Evolutionary conservation across 192 early-diverging fungal genomes (phyloP).

Genomic region (Chytriomyces sp.): DNA sequence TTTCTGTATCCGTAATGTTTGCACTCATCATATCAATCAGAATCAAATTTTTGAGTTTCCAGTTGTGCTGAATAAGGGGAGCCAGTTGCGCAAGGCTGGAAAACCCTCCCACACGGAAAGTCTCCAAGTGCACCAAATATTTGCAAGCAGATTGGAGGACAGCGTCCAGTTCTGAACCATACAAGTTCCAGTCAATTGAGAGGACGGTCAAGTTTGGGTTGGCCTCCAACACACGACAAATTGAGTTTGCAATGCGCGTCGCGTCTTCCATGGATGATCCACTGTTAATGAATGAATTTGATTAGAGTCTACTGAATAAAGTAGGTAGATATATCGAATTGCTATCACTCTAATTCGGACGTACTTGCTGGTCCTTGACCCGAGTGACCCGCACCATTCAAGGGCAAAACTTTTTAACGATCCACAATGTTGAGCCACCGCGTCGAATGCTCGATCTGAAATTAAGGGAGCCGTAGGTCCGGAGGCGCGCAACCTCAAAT

Average conservation of each 20-base stretch:
- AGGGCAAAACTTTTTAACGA: slow-evolving; percentile 21
- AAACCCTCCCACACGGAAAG: slow-evolving; percentile 19
- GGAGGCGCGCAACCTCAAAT: slow-evolving; percentile 10
- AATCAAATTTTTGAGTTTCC: neutral
- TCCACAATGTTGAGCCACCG: neutral
- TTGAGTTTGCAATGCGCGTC: neutral
- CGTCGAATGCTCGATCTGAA: slow-evolving; percentile 21
- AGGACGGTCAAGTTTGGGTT: slow-evolving; percentile 16
- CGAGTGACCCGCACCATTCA: slow-evolving; percentile 11
- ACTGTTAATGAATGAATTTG: neutral
- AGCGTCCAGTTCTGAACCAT: neutral
- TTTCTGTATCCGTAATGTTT: neutral
- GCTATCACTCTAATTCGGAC: too few species aligned
- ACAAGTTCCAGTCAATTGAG: slow-evolving; percentile 26
- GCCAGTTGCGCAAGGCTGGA: neutral
- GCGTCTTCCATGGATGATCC: neutral
- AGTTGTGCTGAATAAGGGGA: slow-evolving; percentile 10
- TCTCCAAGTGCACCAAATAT: neutral
- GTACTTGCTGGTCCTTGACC: neutral
- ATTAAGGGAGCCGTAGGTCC: neutral
- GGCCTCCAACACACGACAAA: slow-evolving; percentile 5
- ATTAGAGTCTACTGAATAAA: too few species aligned
- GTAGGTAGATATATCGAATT: too few species aligned
- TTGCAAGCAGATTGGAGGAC: slow-evolving; percentile 2
- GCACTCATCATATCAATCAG: slow-evolving; percentile 23